Evolutionary conservation across 345 rosid species (phyloP), one percentile per base, ranked within the genome.

Genomic region (Turnera subulata): DNA sequence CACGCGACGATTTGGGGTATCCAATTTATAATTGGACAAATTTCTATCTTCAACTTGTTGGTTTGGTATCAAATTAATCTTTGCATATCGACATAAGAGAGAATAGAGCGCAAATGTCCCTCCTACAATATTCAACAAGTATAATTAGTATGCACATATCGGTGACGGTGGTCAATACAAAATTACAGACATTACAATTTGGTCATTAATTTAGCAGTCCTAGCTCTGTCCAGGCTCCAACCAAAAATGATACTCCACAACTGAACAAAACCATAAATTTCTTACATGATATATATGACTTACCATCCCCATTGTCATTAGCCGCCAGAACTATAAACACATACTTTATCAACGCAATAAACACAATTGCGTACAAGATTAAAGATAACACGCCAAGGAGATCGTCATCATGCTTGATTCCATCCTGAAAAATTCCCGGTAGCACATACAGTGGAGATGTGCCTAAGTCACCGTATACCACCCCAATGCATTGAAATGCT

Each of bases 71-170:
- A 84, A 33, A 1, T 76, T 71, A 26, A 79, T 71, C 59, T 50
- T 81, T 0, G 79, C 81, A 37, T 79, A 65, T 6, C 80, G 73
- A 59, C 85, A 83, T 53, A 83, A 56, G 5, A 80, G 55, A 8
- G 85, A 80, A 48, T 83, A 80, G 16, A 83, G 38, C 1, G 85
- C 89, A 45, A 80, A 80, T 0, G 85, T 83, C 18, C 85, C 89
- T 11, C 83, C 83, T 76, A 47, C 29, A 46, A 15, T 32, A 1
- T 4, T 8, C 35, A 29, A 29, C 35, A 29, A 29, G 5, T 29
- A 29, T 29, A 29, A 4, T 29, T 29, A 3, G 4, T 29, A 29
- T 29, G 35, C 5, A 29, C 4, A 29, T 8, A 29, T 29, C 35
- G n/a, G n/a, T n/a, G n/a, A n/a, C n/a, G n/a, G n/a, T n/a, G n/a